Evolutionary conservation across 495 filamentous ascomycete genomes (phyloP).

Genomic region (Penicillium maclennaniae): DNA sequence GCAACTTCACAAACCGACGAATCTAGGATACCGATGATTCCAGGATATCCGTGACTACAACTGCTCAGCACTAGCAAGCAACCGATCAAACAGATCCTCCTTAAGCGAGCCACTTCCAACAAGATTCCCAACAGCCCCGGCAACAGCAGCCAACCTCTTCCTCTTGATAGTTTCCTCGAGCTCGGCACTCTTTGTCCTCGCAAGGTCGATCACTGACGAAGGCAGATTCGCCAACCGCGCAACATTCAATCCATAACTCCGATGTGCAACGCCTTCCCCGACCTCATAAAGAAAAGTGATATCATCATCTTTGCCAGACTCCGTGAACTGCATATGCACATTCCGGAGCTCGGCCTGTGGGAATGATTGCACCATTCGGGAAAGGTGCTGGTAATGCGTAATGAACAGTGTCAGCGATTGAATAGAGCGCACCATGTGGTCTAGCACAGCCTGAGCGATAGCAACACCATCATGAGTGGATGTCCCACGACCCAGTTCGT

Average conservation of each 20-base stretch:
- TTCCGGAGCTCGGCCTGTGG: constrained; percentile 59
- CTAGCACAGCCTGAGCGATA: constrained; percentile 88
- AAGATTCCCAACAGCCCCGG: constrained; percentile 35
- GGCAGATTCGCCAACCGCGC: constrained; percentile 84
- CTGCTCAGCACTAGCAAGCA: constrained; percentile 38
- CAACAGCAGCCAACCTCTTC: constrained; percentile 49
- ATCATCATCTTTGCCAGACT: constrained; percentile 42
- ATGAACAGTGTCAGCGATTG: constrained; percentile 85
- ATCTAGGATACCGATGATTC: not conserved
- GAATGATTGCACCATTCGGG: constrained; percentile 65
- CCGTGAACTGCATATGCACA: constrained; percentile 80
- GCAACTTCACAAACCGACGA: not conserved
- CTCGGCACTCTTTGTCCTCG: constrained; percentile 71
- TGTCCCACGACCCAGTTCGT: constrained; percentile 91
- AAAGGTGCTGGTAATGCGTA: constrained; percentile 91
- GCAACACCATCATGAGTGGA: constrained; percentile 94
- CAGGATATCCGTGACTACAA: constrained; percentile 20
- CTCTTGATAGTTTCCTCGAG: constrained; percentile 70
- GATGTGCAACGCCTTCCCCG: constrained; percentile 82
- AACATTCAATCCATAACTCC: constrained; percentile 92
- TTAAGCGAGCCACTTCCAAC: constrained; percentile 24
- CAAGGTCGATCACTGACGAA: constrained; percentile 67
- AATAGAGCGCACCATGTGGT: constrained; percentile 71
- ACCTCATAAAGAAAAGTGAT: constrained; percentile 85
- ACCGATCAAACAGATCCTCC: constrained; percentile 31